Base-by-base conservation (phyloP, 1,284 basidiomycete genomes). In the Malassezia brasiliensis region DNA sequence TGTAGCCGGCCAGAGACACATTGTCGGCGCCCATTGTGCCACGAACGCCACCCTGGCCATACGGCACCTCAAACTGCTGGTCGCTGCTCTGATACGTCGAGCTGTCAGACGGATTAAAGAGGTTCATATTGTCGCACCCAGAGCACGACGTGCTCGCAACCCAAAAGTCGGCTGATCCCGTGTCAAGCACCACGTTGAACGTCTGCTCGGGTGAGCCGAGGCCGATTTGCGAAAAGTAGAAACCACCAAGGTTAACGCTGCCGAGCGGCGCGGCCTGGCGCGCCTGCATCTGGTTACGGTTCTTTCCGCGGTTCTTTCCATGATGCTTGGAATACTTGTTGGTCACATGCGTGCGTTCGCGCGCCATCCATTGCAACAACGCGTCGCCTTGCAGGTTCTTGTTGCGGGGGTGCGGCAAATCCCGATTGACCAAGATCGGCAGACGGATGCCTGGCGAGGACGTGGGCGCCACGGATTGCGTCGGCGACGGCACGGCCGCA, bases 151-250 rank as follows among this genome's bases (percentile, higher is more conserved):
- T 63, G 52, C 80, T 81, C 5, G 83, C 81, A 5, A 90, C 78
- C 85, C 87, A 90, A 5, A 90, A 79, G 73, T 90, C 88, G 7
- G 87, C 76, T 0, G 87, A 90, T 2, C 88, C 89, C 0, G 85
- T 86, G 69, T 87, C 79, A 47, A 80, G 73, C 46, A 79, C 76
- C 47, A 78, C 62, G 44, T 77, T 67, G 58, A 80, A 79, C 49
- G 70, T 64, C 54, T 80, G 77, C 9, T 75, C 62, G 6, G 79
- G 79, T 7, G 79, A 78, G 20, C 79, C 75, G 25, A 75, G 54
- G 36, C 61, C 58, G 40, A 75, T 53, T 38, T 64, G 62, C 10
- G 65, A 67, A 47, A 57, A 74, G 54, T 75, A 70, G 49, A 59
- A 67, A 57, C 59, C 69, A 55, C 58, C 52, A n/a, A 44, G 25